Evolutionary conservation across 257 asterid genomes (phyloP).

Genomic region (Solanum dulcamara): DNA sequence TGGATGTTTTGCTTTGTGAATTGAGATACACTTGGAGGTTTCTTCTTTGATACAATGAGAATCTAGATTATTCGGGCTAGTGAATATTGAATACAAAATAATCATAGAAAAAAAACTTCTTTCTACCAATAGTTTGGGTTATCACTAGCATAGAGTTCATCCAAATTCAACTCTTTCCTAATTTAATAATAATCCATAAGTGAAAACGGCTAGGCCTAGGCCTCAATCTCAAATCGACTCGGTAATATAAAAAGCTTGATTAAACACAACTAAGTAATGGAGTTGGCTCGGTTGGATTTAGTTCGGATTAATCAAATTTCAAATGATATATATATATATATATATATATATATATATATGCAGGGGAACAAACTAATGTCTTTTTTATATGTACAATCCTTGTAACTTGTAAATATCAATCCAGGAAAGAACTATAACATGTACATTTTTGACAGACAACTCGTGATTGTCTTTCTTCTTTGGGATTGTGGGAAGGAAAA

Average conservation of each 20-base stretch:
- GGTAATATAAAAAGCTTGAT: neutral
- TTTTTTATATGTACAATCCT: neutral
- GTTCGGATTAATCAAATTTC: neutral
- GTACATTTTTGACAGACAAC: neutral
- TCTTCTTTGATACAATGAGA: neutral
- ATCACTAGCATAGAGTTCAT: neutral
- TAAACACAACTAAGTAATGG: neutral
- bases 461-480: neutral
- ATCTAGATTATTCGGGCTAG: neutral
- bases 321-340: too few relatives aligned
- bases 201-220: neutral
- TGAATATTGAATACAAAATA: neutral
- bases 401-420: neutral
- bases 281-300: neutral
- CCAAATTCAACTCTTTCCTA: neutral
- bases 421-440: neutral
- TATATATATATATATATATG: neutral
- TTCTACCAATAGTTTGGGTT: too few relatives aligned
- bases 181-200: neutral
- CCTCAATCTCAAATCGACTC: neutral
- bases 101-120: neutral
- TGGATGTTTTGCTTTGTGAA: neutral
- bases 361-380: neutral
- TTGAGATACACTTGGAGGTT: neutral
- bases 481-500: neutral